Base-by-base conservation (phyloP, 306 rosid species). In the Luffa aegyptiaca region DNA sequence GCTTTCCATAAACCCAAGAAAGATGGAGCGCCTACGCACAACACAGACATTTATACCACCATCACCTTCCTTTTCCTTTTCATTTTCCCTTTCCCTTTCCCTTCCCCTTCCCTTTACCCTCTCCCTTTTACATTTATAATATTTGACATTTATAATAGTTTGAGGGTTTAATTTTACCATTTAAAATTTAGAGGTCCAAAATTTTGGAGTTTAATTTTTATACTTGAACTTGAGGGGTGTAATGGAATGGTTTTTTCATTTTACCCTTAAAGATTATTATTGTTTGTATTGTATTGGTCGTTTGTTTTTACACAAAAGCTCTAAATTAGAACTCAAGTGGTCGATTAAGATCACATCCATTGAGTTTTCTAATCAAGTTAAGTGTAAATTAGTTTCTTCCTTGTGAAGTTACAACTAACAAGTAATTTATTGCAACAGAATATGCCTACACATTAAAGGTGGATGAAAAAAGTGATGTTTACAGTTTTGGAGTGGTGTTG, bases 391-490 rank as follows among this genome's bases (percentile, higher is more conserved):
- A 31, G 17, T 63, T 31, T 64, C 17, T 12, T 16, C 71, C 12
- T 33, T 11, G 44, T 33, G 17, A 31, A 31, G 6, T 31, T 10
- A 2, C 44, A 37, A 64, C 41, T 64, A 18, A 65, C 20, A 33
- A n/a, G 26, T 20, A 12, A 2, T 35, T 66, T 26, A 2, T 35
- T 77, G 82, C 46, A 21, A 52, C 93, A 92, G 98, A 94, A 69
- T 94, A 94, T 86, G 98, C 98, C 42, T 94, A 94, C 88, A 94
- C 98, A 63, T 81, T 94, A 72, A 90, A 81, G 84, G 96, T 92
- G 26, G 97, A 92, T 31, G 97, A 90, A 80, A 93, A 93, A 70
- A 93, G 96, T 66, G 98, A 93, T 69, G 97, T 93, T 1, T 93
- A 93, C 65, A 93, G 98, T 83, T 93, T 83, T 52, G 98, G 98